These are phyloP conservation scores for Entamoeba dispar DNA, from an alignment of 208 protist species.

Conservation along the genomic window DNA sequence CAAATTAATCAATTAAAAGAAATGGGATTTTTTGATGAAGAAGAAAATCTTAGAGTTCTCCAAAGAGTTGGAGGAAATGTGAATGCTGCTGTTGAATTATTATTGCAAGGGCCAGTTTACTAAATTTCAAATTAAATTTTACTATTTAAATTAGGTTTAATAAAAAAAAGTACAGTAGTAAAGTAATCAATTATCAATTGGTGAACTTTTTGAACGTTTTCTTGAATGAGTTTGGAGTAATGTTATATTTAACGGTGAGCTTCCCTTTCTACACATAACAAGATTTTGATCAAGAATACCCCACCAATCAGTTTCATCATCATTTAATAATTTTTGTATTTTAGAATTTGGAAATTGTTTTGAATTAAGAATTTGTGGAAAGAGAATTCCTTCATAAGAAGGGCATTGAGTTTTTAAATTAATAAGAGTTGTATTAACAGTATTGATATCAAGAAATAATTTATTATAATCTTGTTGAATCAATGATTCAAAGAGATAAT, in stretches of 20 bases:
- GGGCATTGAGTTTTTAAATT: no score
- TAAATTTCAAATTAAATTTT: neutral
- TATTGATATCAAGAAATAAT: no score
- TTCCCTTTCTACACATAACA: neutral
- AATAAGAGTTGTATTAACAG: no score
- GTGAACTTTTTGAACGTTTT: neutral
- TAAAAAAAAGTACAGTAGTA: no score
- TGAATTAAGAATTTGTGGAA: no score
- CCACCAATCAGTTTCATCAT: neutral
- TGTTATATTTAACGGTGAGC: neutral
- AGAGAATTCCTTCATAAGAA: no score
- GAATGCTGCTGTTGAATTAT: neutral
- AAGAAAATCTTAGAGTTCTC: neutral
- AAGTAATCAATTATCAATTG: neutral
- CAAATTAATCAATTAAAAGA: neutral
- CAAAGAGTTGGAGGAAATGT: neutral
- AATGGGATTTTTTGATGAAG: constrained; percentile 1
- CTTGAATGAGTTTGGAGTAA: neutral
- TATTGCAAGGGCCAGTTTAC: neutral
- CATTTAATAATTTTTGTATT: no score
- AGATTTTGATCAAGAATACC: neutral
- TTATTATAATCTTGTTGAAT: no score
- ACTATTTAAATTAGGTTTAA: no score
- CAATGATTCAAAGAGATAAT: no score
- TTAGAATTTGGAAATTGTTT: no score